A percentile compares a stretch with the other conserved stretches of the same genome.
These are phyloP conservation scores for Tephrocybe sp. DNA, from an alignment of 768 basidiomycete species.

Conservation along the genomic window DNA sequence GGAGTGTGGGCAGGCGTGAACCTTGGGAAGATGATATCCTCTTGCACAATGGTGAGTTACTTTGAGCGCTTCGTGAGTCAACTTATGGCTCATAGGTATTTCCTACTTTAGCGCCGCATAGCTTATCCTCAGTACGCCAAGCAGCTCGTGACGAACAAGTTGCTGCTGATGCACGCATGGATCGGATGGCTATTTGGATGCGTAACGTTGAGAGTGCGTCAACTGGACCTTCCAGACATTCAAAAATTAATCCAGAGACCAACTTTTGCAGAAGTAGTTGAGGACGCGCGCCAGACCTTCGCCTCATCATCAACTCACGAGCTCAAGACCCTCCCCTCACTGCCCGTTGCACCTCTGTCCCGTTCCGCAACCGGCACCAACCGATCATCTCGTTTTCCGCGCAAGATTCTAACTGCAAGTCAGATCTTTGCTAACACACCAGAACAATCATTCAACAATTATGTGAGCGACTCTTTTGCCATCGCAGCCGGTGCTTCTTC, in stretches of 20 bases:
- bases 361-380: conserved; percentile 40
- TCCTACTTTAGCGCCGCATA: conserved; percentile 39
- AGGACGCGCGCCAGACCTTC: conserved; percentile 77
- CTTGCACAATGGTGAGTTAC: conserved; percentile 38
- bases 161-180: conserved; percentile 51
- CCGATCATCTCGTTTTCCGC: conserved; percentile 55
- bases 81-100: background rate
- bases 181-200: conserved; percentile 82
- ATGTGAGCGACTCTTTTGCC: conserved; percentile 30
- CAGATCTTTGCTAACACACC: conserved; percentile 63
- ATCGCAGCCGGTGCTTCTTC: conserved; percentile 23
- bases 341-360: conserved; percentile 59
- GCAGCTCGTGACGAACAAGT: conserved; percentile 50
- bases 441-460: conserved; percentile 33
- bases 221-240: background rate
- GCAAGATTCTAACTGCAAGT: conserved; percentile 60
- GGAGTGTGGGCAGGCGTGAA: conserved; percentile 25
- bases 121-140: conserved; percentile 51
- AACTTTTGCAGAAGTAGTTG: conserved; percentile 68
- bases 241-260: conserved; percentile 12
- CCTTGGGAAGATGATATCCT: conserved; percentile 52
- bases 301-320: conserved; percentile 47
- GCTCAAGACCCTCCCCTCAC: conserved; percentile 50
- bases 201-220: conserved; percentile 78
- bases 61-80: background rate